These are phyloP conservation scores for Cryptomeria japonica DNA, from an alignment of 75 land plant genomes.

Conservation along the genomic window DNA sequence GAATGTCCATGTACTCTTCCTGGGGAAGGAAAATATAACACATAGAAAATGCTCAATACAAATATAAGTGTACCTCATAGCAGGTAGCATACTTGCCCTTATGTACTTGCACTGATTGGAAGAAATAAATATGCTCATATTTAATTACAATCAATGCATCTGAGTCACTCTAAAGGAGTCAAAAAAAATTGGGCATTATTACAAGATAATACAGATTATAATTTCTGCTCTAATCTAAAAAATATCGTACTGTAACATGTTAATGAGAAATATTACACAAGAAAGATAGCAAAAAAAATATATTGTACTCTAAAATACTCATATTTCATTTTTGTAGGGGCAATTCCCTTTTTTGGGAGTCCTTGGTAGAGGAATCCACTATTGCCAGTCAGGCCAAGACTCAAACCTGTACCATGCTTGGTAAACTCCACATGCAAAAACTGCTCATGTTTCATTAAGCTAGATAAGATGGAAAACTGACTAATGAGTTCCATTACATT, in stretches of 20 bases:
- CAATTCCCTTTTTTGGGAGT: not conserved
- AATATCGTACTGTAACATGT: not conserved
- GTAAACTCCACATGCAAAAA: not conserved
- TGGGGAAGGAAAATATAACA: constrained; percentile 15
- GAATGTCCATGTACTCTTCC: constrained; percentile 75
- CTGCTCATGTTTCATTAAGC: not conserved
- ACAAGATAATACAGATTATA: not conserved
- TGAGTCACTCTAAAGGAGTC: not conserved
- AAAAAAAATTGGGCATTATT: not conserved
- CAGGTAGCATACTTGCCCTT: not conserved
- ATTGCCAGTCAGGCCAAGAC: too few relatives aligned
- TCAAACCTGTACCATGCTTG: too few relatives aligned
- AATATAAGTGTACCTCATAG: not conserved
- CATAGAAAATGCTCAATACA: not conserved
- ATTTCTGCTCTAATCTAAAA: not conserved
- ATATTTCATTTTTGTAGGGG: not conserved
- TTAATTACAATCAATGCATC: not conserved
- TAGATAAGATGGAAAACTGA: not conserved
- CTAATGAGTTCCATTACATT: not conserved
- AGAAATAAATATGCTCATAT: not conserved
- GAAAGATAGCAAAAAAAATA: not conserved
- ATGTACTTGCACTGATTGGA: not conserved
- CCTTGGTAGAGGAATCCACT: too few relatives aligned
- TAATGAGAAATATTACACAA: not conserved
- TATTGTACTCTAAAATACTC: not conserved